phyloP scores from a whole-genome alignment of 73 alveolate genomes.

The Tetrahymena elliotti region DNA sequence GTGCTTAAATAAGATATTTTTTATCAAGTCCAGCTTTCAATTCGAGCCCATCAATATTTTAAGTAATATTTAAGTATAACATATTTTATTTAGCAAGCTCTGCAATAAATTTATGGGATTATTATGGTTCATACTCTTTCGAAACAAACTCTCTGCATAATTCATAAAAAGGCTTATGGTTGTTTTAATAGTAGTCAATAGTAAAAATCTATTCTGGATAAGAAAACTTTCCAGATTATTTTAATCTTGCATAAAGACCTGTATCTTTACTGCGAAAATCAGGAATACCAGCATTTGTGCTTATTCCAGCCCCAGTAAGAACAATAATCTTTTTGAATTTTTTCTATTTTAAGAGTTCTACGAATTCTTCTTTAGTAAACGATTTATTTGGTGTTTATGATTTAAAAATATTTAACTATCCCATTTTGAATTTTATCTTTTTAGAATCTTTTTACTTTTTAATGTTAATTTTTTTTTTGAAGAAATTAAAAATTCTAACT shows the following conservation, averaged over 20 bases:
- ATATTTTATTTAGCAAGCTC: slow-evolving; percentile 22
- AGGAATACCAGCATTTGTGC: slow-evolving; percentile 95
- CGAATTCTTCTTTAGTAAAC: slow-evolving; percentile 8
- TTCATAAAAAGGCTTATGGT: slow-evolving; percentile 64
- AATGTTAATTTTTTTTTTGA: no score
- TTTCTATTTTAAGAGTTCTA: slow-evolving; percentile 47
- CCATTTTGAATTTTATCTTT: neutral
- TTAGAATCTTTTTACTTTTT: neutral
- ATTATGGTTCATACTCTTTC: slow-evolving; percentile 47
- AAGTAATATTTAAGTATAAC: slow-evolving; percentile 46
- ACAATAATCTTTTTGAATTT: slow-evolving; percentile 70
- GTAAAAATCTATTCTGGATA: slow-evolving; percentile 59
- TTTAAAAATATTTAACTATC: neutral
- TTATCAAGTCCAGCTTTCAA: slow-evolving; percentile 56
- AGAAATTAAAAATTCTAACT: neutral
- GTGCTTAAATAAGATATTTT: slow-evolving; percentile 57
- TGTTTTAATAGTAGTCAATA: slow-evolving; percentile 45
- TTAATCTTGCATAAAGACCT: slow-evolving; percentile 68
- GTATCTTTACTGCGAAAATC: slow-evolving; percentile 94
- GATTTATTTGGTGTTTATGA: neutral
- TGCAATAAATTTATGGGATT: slow-evolving; percentile 47
- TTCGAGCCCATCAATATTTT: slow-evolving; percentile 79
- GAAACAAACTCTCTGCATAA: slow-evolving; percentile 37
- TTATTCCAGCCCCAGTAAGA: slow-evolving; percentile 95
- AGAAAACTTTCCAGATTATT: slow-evolving; percentile 39